Evolutionary conservation across 257 asterid genomes (phyloP).

Genomic region (Salvia hispanica): DNA sequence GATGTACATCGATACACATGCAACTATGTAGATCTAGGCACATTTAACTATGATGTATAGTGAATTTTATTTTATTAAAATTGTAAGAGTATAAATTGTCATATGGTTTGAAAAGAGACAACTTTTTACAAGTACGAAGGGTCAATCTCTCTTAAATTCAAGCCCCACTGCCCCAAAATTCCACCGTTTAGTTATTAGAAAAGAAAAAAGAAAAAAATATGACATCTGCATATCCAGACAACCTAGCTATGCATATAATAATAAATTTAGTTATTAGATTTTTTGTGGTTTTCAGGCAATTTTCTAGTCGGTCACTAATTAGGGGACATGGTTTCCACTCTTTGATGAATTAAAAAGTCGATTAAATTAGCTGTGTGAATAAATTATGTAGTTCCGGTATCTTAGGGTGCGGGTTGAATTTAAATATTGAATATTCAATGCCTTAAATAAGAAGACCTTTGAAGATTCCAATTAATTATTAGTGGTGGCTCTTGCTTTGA

Average conservation of each 20-base stretch:
- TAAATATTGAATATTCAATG: neutral
- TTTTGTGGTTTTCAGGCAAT: conserved; percentile 6
- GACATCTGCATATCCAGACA: conserved; percentile 4
- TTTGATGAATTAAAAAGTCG: conserved; percentile 14
- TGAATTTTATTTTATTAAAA: neutral
- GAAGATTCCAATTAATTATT: conserved; percentile 17
- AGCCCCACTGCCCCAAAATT: no score
- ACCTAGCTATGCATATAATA: neutral
- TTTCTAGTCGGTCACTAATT: conserved; percentile 24
- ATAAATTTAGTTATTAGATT: neutral
- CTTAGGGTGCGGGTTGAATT: conserved; percentile 31
- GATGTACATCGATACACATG: neutral
- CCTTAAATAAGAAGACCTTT: neutral
- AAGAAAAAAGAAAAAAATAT: neutral
- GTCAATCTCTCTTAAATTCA: neutral
- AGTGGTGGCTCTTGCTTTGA: no score
- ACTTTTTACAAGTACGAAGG: conserved; percentile 29
- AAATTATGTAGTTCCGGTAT: conserved; percentile 37
- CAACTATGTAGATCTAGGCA: neutral
- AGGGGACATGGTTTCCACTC: conserved; percentile 39
- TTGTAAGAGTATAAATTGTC: conserved; percentile 3
- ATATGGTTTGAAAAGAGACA: conserved; percentile 14
- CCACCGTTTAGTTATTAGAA: no score
- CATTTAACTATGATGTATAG: conserved; percentile 4
- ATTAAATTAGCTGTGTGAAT: conserved; percentile 6